phyloP scores from a whole-genome alignment of 768 basidiomycete species.

The Agaricus sinodeliciosus region DNA sequence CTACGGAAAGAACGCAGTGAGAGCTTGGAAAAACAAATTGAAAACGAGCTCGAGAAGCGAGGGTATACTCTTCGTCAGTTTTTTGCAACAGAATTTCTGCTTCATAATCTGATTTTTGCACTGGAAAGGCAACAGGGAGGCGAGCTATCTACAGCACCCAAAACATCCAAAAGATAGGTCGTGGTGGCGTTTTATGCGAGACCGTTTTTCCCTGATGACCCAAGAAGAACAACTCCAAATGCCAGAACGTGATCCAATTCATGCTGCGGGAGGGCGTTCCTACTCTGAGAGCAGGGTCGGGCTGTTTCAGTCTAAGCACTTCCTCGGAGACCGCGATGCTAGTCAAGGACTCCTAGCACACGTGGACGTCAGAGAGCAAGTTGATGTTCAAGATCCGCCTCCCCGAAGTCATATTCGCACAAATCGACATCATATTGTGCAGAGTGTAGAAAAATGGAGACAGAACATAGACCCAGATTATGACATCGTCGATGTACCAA shows the following conservation, averaged over 20 bases:
- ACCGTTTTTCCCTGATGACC: constrained; percentile 40
- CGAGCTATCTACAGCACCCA: neutral
- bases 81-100: neutral
- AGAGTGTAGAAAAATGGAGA: constrained; percentile 4
- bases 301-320: constrained; percentile 11
- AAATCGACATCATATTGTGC: constrained; percentile 3
- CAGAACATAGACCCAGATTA: neutral
- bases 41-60: constrained; percentile 42
- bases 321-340: constrained; percentile 12
- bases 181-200: constrained; percentile 54
- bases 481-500: constrained; percentile 1
- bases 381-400: constrained; percentile 18
- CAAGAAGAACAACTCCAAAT: constrained; percentile 25
- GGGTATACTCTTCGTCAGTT: constrained; percentile 36
- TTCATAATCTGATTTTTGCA: neutral
- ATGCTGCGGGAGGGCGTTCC: neutral
- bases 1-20: constrained; percentile 43
- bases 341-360: constrained; percentile 10
- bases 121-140: neutral
- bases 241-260: constrained; percentile 14
- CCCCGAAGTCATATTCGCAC: constrained; percentile 20
- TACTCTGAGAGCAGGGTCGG: neutral
- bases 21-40: constrained; percentile 44
- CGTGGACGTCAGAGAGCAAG: constrained; percentile 14
- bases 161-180: constrained; percentile 22